Evolutionary conservation across 768 basidiomycete species (phyloP).

Genomic region (Tremella mesenterica): DNA sequence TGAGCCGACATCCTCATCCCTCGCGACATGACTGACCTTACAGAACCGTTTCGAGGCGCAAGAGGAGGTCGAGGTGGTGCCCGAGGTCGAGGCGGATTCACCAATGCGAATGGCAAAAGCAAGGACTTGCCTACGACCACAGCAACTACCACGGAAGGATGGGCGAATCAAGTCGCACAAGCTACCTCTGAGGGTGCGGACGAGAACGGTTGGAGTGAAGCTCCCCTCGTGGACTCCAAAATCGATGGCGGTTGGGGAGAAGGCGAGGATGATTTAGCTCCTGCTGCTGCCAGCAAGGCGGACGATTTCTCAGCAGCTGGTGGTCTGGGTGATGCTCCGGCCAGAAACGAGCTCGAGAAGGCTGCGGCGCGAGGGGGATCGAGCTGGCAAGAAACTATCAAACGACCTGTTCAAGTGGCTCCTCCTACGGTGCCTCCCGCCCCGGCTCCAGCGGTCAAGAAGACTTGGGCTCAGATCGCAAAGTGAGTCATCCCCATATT

Average conservation of each 20-base stretch:
- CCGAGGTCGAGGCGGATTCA: slow-evolving; percentile 42
- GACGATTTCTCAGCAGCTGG: slow-evolving; percentile 40
- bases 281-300: slow-evolving; percentile 18
- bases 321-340: slow-evolving; percentile 42
- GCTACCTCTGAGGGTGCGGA: slow-evolving; percentile 22
- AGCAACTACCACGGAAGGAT: slow-evolving; percentile 35
- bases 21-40: background rate
- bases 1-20: slow-evolving; percentile 9
- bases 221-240: slow-evolving; percentile 7
- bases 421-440: slow-evolving; percentile 5
- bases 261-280: too few relatives aligned
- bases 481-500: slow-evolving; percentile 28
- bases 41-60: slow-evolving; percentile 35
- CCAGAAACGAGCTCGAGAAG: slow-evolving; percentile 35
- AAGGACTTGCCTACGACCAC: slow-evolving; percentile 30
- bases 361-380: slow-evolving; percentile 36
- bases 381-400: slow-evolving; percentile 26
- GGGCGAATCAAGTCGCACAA: slow-evolving; percentile 35
- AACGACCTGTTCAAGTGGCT: slow-evolving; percentile 11
- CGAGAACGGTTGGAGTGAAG: slow-evolving; percentile 5
- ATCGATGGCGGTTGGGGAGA: slow-evolving; percentile 13
- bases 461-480: slow-evolving; percentile 47
- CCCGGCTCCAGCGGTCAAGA: slow-evolving; percentile 30
- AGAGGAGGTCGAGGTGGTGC: slow-evolving; percentile 42
- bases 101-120: slow-evolving; percentile 18